phyloP scores from a whole-genome alignment of 805 yeast species.

The Pichia deserticola region DNA sequence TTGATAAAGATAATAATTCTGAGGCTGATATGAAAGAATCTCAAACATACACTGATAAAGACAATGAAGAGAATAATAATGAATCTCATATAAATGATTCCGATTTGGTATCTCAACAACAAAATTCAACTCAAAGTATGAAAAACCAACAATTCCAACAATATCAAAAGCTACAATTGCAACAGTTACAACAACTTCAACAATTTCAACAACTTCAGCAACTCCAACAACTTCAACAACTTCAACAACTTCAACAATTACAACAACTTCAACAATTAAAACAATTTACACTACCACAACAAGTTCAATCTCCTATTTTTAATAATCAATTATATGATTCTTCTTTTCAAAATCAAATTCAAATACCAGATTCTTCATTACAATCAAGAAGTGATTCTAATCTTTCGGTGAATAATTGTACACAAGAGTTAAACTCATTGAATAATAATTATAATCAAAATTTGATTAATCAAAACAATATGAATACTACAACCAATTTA shows the following conservation, averaged over 20 bases:
- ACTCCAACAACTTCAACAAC: conserved; percentile 9
- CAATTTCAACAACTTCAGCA: conserved; percentile 5
- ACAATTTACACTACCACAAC: conserved; percentile 4
- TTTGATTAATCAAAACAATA: neutral
- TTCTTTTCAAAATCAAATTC: neutral
- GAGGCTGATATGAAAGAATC: neutral
- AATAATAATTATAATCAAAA: neutral
- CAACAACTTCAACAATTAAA: conserved; percentile 4
- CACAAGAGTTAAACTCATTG: neutral
- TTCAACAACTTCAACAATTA: conserved; percentile 5
- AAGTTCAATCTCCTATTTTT: neutral
- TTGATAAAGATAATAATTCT: no score
- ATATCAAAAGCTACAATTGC: neutral
- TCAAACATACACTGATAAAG: neutral
- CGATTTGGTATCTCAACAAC: no score
- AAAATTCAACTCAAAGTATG: no score
- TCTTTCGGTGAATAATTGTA: neutral
- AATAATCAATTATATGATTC: neutral
- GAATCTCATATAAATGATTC: neutral
- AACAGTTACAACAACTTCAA: neutral
- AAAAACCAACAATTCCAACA: no score
- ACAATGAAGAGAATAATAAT: no score
- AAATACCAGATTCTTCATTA: neutral
- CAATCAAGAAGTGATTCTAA: conserved; percentile 7
- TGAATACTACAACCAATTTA: neutral